phyloP scores from a whole-genome alignment of 768 basidiomycete species.

The Pulveroboletus sp. region DNA sequence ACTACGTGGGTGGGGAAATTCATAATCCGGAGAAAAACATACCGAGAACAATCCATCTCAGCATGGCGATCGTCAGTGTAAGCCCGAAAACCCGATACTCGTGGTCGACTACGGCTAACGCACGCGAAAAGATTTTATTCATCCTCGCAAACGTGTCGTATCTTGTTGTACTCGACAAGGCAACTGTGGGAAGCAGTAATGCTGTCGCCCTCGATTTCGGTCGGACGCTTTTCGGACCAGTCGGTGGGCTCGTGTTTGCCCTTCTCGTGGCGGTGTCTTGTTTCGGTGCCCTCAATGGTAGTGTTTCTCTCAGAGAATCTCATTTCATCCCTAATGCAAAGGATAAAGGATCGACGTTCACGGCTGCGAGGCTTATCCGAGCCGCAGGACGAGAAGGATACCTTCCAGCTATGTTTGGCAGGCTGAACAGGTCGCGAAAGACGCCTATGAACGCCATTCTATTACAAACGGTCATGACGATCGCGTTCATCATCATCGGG shows the following conservation, averaged over 20 bases:
- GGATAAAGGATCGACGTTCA: constrained; percentile 61
- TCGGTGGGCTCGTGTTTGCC: constrained; percentile 87
- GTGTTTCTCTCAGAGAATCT: constrained; percentile 6
- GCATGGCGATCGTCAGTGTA: constrained; percentile 80
- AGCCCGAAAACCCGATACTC: constrained; percentile 19
- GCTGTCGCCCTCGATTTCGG: constrained; percentile 93
- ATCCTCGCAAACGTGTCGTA: constrained; percentile 84
- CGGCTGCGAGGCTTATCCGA: constrained; percentile 80
- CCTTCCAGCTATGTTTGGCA: constrained; percentile 80
- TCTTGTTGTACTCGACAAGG: constrained; percentile 87
- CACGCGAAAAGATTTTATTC: constrained; percentile 58
- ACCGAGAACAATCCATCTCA: constrained; percentile 84
- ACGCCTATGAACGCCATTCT: constrained; percentile 89
- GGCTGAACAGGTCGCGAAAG: constrained; percentile 64
- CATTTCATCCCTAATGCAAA: constrained; percentile 5
- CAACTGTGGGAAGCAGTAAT: constrained; percentile 71
- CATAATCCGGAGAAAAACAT: constrained; percentile 78
- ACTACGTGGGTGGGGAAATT: constrained; percentile 90
- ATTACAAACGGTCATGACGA: constrained; percentile 72
- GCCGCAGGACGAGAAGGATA: constrained; percentile 87
- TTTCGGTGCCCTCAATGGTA: constrained; percentile 91
- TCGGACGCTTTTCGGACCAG: constrained; percentile 73
- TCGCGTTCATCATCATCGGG: constrained; percentile 75
- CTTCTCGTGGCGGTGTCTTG: constrained; percentile 91
- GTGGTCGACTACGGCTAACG: constrained; percentile 2